Percentiles rank a stretch among this genome's conserved stretches.
Conservation (phyloP, 108 stramenopile genomes). For the Skeletonema marinoi region DNA sequence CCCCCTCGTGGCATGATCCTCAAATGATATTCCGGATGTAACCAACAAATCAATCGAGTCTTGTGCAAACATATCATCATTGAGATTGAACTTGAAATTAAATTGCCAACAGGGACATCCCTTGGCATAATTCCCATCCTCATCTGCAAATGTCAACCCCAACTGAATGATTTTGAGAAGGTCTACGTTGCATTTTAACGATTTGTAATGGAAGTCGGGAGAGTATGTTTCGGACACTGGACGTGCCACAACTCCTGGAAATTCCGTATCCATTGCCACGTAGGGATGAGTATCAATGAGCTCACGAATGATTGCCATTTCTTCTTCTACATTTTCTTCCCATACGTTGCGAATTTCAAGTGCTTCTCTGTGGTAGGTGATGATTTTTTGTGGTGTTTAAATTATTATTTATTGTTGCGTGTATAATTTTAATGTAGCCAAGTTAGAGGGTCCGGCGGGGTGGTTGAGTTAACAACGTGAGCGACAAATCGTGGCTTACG, state of each 20-base stretch:
- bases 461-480: not conserved
- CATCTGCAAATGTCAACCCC: constrained; percentile 94
- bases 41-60: constrained; percentile 97
- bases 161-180: constrained; percentile 98
- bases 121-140: constrained; percentile 87
- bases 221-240: constrained; percentile 92
- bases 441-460: not conserved
- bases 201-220: constrained; percentile 97
- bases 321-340: constrained; percentile 92
- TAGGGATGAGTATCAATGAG: constrained; percentile 94
- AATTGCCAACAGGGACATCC: constrained; percentile 99
- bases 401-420: not conserved
- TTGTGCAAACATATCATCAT: constrained; percentile 98
- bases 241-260: constrained; percentile 98
- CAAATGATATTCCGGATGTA: constrained; percentile 94
- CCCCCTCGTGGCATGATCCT: constrained; percentile 90
- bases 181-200: constrained; percentile 98
- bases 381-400: not conserved
- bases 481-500: too few relatives aligned
- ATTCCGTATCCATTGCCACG: constrained; percentile 99
- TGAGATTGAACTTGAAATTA: constrained; percentile 95
- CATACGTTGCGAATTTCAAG: constrained; percentile 93
- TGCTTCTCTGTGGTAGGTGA: constrained; percentile 51
- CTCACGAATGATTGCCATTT: constrained; percentile 93
- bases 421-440: not conserved